These are phyloP conservation scores for Cladosporium sp. DNA, from an alignment of 2,329 filamentous ascomycete species.

Conservation along the genomic window DNA sequence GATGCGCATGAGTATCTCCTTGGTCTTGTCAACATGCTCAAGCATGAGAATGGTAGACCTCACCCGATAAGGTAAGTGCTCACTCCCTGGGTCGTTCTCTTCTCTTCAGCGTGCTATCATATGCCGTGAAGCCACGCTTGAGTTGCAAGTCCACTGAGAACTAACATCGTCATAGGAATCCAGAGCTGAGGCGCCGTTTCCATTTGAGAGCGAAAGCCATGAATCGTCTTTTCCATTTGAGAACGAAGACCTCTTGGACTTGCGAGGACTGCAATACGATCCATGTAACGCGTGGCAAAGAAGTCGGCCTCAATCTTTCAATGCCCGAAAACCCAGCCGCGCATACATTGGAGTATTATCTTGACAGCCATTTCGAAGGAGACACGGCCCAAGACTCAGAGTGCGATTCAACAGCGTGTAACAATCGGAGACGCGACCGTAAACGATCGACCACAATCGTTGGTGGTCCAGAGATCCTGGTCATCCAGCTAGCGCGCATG, in stretches of 20 bases:
- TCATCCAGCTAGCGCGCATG: slow-evolving; percentile 19
- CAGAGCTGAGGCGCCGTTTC: background rate
- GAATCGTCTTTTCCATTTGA: background rate
- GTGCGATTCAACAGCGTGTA: background rate
- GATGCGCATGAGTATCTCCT: slow-evolving; percentile 21
- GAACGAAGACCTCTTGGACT: background rate
- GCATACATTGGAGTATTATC: background rate
- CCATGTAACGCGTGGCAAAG: background rate
- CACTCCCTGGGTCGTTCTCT: background rate
- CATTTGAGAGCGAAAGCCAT: background rate
- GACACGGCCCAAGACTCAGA: background rate
- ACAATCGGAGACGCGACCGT: background rate
- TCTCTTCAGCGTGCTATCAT: background rate
- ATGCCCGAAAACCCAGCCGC: background rate
- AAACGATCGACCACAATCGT: slow-evolving; percentile 2
- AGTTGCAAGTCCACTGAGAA: background rate
- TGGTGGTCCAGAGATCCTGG: slow-evolving; percentile 17
- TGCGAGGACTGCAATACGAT: background rate
- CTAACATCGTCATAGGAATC: slow-evolving; percentile 2
- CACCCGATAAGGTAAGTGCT: background rate
- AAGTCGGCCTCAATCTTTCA: background rate
- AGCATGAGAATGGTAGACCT: background rate
- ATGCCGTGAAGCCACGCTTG: background rate
- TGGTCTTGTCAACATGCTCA: slow-evolving; percentile 10
- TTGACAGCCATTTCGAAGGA: background rate